Evolutionary conservation across 2,329 filamentous ascomycete genomes (phyloP), one percentile per base, ranked within the genome.

Genomic region (Pseudonectria buxi): DNA sequence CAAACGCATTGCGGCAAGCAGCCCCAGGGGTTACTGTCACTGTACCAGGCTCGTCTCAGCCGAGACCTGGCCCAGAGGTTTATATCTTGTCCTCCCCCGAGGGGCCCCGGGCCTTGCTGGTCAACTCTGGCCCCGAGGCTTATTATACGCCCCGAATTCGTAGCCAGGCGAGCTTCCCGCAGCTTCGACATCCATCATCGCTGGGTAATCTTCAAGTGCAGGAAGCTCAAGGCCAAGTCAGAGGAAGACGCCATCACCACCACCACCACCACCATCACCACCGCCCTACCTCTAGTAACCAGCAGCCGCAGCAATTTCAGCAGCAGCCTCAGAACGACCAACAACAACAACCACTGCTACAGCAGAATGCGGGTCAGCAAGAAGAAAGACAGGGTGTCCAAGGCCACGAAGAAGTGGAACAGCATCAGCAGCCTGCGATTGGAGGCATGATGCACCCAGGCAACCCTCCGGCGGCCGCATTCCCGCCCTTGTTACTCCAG

Each of bases 41-140:
- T 24, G 40, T 52, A 10, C 39, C 44, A 24, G 34, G 32, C 36
- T 44, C 33, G 35, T 40, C 40, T 33, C 43, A 43, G 42, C 31
- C 54, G 13, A 52, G 53, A 24, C 59, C 59, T 15, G 56, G 53
- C 2, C 62, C 69, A 0, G 70, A 76, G 39, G 72, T 80, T 2
- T 81, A 80, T 45, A 71, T 82, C 15, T 53, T 82, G 6, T 74
- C 69, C 12, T 81, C 78, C 0, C 76, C 77, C 1, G 64, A 66
- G 28, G 78, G 78, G 1, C 78, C 77, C 1, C 69, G 70, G 14
- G 77, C 69, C 6, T 55, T 82, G 2, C 54, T 82, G 6, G 58
- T 81, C 27, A 76, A 72, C 40, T 58, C 64, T 28, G 57, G 57
- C 10, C 53, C 63, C 2, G 73, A 74, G 16, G 61, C 68, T 10